Conservation (phyloP, 2,329 filamentous ascomycete genomes). For the Botrytis porri region DNA sequence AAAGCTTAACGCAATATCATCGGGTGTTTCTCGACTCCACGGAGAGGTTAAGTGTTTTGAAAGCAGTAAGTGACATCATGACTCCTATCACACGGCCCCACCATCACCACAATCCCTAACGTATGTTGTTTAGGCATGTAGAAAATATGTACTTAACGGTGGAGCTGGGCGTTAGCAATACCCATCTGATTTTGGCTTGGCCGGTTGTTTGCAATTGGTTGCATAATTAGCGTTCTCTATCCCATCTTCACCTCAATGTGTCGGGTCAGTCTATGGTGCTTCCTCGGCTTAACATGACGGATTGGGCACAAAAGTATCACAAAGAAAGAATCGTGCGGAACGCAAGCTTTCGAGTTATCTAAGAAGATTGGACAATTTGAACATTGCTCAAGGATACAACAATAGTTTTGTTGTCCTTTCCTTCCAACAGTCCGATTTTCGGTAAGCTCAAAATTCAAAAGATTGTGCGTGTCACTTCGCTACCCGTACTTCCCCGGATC, state of each 20-base stretch:
- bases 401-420: neutral
- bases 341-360: neutral
- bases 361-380: neutral
- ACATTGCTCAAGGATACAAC: neutral
- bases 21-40: slow-evolving; percentile 81
- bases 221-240: neutral
- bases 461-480: slow-evolving; percentile 9
- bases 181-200: slow-evolving; percentile 10
- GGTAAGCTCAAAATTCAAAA: neutral
- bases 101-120: slow-evolving; percentile 14
- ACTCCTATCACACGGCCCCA: slow-evolving; percentile 6
- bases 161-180: slow-evolving; percentile 26
- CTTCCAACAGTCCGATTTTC: neutral
- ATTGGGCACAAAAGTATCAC: neutral
- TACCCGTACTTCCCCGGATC: neutral
- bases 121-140: slow-evolving; percentile 32
- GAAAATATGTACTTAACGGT: slow-evolving; percentile 35
- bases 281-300: slow-evolving; percentile 8
- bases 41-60: slow-evolving; percentile 67
- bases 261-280: slow-evolving; percentile 1
- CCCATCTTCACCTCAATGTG: slow-evolving; percentile 2
- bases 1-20: slow-evolving; percentile 83
- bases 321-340: neutral
- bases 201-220: neutral
- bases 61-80: slow-evolving; percentile 49